These are phyloP conservation scores for Earliella scabrosa DNA, from an alignment of 1,284 basidiomycete species.

Conservation along the genomic window DNA sequence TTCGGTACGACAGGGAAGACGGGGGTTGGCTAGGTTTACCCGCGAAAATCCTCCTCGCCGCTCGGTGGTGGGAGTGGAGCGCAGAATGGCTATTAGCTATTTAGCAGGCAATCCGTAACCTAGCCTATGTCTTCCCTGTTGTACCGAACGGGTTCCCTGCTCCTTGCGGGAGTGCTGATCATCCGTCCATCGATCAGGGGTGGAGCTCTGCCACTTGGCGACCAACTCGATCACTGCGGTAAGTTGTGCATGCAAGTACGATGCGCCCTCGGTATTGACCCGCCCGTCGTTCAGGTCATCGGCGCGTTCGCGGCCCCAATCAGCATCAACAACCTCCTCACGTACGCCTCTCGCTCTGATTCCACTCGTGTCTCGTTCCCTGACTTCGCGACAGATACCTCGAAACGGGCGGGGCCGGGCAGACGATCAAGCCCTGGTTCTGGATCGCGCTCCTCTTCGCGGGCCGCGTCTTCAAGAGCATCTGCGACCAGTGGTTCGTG, in stretches of 20 bases:
- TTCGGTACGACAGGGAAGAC: too few species aligned
- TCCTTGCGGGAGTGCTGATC: not conserved
- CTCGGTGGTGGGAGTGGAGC: too few species aligned
- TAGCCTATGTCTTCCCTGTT: too few species aligned
- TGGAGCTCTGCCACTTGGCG: conserved; percentile 28
- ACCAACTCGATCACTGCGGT: conserved; percentile 23
- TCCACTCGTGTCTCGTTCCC: not conserved
- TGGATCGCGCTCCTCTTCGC: conserved; percentile 69
- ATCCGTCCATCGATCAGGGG: conserved; percentile 17
- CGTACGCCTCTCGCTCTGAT: not conserved
- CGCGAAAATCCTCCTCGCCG: too few species aligned
- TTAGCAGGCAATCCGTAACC: too few species aligned
- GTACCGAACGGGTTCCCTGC: too few species aligned
- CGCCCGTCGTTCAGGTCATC: conserved; percentile 25
- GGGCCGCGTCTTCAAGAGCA: conserved; percentile 51
- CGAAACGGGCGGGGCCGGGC: conserved; percentile 42
- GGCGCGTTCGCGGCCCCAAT: conserved; percentile 44
- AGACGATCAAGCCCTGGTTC: conserved; percentile 52
- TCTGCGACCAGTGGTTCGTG: conserved; percentile 48
- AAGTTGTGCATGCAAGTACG: not conserved
- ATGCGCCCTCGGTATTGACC: not conserved
- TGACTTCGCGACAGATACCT: conserved; percentile 41
- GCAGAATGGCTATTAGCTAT: too few species aligned
- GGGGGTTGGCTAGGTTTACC: too few species aligned
- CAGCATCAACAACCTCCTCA: conserved; percentile 44